Base-by-base conservation (phyloP, 2,329 filamentous ascomycete species). In the Hypoxylon sp. region DNA sequence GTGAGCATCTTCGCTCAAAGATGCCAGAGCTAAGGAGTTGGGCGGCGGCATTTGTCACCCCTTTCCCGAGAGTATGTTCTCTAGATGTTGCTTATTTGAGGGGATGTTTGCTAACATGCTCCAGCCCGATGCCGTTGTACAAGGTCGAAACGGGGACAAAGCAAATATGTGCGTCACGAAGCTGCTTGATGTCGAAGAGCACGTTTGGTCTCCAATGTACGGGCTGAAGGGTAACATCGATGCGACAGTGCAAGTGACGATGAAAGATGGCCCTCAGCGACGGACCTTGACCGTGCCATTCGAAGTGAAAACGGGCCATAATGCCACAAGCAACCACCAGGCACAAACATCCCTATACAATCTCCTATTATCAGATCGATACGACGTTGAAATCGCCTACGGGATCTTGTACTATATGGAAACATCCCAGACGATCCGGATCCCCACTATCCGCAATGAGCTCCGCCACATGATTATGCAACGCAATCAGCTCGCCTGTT, bases 171-270 rank as follows among this genome's bases (percentile, higher is more conserved):
- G 92, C 73, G 90, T 99, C 73, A 97, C 91, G 76, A 99, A 98
- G 78, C 85, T 99, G 30, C 90, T 99, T 13, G 96, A 98, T 77
- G 93, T 99, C 8, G 96, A 99, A 79, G 96, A 99, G 79, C 96
- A 98, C 77, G 90, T 99, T 30, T 99, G 96, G 96, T 98, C 95
- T 6, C 96, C 96, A 0, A 95, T 94, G 89, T 99, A 97, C 78
- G 96, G 96, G 0, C 85, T 99, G 14, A 99, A 99, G 79, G 96
- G 96, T 31, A 99, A 98, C 74, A 96, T 99, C 66, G 96, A 99
- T 81, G 96, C 96, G 30, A 98, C 96, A 0, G 92, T 99, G 0
- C 93, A 99, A 81, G 92, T 96, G 14, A 89, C 88, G 0, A 92
- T 98, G 84, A 84, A 88, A 61, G 92, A 97, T 63, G 88, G 89